These are phyloP conservation scores for Triticum monococcum DNA, from an alignment of 176 grass and related monocot species.

Conservation along the genomic window DNA sequence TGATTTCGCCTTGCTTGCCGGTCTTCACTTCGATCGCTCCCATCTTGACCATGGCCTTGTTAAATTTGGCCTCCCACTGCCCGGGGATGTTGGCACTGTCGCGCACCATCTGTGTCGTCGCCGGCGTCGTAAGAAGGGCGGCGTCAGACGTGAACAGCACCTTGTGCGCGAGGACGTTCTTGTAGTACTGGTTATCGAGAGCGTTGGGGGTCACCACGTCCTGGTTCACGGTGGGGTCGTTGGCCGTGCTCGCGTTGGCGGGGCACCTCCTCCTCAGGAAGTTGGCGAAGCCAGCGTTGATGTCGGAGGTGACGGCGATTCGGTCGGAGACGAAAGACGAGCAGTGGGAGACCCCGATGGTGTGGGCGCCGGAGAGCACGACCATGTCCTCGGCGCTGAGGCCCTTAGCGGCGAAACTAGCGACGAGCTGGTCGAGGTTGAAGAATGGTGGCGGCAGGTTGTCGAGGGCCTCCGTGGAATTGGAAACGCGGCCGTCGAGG, in stretches of 20 bases:
- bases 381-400: not conserved
- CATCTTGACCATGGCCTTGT: not conserved
- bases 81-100: not conserved
- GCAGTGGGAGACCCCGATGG: not conserved
- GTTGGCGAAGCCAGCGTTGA: not conserved
- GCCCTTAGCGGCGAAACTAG: not conserved
- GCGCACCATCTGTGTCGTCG: not conserved
- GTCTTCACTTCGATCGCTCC: not conserved
- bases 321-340: not conserved
- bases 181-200: not conserved
- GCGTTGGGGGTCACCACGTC: not conserved
- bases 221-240: not conserved
- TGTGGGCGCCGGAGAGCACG: not conserved
- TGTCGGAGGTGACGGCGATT: not conserved
- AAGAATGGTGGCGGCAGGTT: not conserved
- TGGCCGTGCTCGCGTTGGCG: not conserved
- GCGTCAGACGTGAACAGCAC: not conserved
- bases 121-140: not conserved
- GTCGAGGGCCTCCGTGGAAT: not conserved
- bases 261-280: not conserved
- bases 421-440: not conserved
- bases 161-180: not conserved
- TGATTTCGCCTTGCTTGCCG: not conserved
- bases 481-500: not conserved
- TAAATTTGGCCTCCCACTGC: not conserved